A percentile compares a stretch with the other conserved stretches of the same genome.
These are phyloP conservation scores for Datisca glomerata DNA, from an alignment of 306 rosid genomes.

Conservation along the genomic window DNA sequence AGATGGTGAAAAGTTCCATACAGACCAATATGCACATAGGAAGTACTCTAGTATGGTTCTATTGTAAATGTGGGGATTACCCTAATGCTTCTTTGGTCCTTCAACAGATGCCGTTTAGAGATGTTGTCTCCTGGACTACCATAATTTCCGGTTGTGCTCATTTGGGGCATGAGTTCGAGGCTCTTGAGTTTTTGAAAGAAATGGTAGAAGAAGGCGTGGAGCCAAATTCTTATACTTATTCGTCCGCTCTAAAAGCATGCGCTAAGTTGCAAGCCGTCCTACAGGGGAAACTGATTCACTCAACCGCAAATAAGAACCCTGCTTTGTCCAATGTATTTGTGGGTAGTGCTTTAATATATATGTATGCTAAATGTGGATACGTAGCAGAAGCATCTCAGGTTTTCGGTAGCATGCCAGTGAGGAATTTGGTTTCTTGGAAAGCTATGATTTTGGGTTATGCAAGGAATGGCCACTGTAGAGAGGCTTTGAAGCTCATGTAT, in stretches of 20 bases:
- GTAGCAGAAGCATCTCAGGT: conserved; percentile 64
- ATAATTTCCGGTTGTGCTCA: conserved; percentile 69
- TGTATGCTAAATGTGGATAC: conserved; percentile 81
- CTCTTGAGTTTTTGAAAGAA: conserved; percentile 48
- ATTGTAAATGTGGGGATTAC: conserved; percentile 63
- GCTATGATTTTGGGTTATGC: conserved; percentile 81
- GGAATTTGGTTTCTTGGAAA: conserved; percentile 81
- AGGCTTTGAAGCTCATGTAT: conserved; percentile 74
- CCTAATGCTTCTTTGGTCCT: conserved; percentile 51
- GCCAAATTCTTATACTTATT: conserved; percentile 73
- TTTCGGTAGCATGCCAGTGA: conserved; percentile 67
- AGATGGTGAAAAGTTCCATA: conserved; percentile 31
- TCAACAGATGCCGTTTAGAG: conserved; percentile 59
- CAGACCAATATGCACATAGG: conserved; percentile 41
- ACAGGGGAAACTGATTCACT: conserved; percentile 65
- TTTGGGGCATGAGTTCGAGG: conserved; percentile 63
- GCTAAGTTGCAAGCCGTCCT: conserved; percentile 43
- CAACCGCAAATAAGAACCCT: conserved; percentile 59
- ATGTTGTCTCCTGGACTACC: conserved; percentile 93
- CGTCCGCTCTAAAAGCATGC: conserved; percentile 80
- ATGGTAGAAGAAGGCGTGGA: conserved; percentile 77
- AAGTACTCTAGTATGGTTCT: conserved; percentile 87
- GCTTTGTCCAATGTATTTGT: conserved; percentile 69
- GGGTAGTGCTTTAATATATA: conserved; percentile 61
- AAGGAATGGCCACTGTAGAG: conserved; percentile 61